phyloP scores from a whole-genome alignment of 2,329 filamentous ascomycete genomes.

The Ploettnerulaceae sp. region DNA sequence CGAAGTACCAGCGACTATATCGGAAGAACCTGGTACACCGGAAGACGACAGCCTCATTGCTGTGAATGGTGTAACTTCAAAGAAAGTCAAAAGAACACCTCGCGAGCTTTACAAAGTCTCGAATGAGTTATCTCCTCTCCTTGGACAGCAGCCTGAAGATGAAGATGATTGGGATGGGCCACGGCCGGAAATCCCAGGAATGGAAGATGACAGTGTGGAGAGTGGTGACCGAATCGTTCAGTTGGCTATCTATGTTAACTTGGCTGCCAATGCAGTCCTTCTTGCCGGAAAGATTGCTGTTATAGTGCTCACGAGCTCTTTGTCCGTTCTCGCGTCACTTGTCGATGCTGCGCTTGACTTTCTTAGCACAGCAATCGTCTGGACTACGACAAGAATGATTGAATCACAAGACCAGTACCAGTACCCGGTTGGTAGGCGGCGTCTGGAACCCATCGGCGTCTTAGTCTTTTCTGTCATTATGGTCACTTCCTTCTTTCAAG shows the following conservation, averaged over 20 bases:
- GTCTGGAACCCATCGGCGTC: constrained; percentile 57
- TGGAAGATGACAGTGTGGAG: constrained; percentile 69
- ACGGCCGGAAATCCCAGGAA: constrained; percentile 59
- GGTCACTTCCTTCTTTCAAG: constrained; percentile 58
- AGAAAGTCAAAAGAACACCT: constrained; percentile 70
- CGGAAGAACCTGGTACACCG: constrained; percentile 54
- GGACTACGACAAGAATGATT: constrained; percentile 54
- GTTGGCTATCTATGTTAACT: constrained; percentile 74
- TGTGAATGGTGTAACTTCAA: constrained; percentile 35
- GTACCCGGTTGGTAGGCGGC: constrained; percentile 53
- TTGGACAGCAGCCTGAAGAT: constrained; percentile 37
- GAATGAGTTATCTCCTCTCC: constrained; percentile 62
- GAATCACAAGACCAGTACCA: constrained; percentile 38
- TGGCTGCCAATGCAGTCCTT: constrained; percentile 54
- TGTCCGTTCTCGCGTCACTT: constrained; percentile 57
- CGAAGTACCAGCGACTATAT: constrained; percentile 68
- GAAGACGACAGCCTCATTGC: constrained; percentile 15
- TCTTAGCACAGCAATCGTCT: constrained; percentile 56
- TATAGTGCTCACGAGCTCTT: constrained; percentile 50
- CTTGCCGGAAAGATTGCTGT: constrained; percentile 52
- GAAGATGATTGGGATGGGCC: constrained; percentile 41
- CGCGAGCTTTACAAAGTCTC: constrained; percentile 73
- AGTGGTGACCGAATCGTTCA: constrained; percentile 71
- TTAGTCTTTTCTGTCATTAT: constrained; percentile 60
- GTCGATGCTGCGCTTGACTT: constrained; percentile 58